Percentiles rank a stretch among this genome's conserved stretches.
phyloP scores from a whole-genome alignment of 2,329 filamentous ascomycete species.

The Tympanopsis confertula region DNA sequence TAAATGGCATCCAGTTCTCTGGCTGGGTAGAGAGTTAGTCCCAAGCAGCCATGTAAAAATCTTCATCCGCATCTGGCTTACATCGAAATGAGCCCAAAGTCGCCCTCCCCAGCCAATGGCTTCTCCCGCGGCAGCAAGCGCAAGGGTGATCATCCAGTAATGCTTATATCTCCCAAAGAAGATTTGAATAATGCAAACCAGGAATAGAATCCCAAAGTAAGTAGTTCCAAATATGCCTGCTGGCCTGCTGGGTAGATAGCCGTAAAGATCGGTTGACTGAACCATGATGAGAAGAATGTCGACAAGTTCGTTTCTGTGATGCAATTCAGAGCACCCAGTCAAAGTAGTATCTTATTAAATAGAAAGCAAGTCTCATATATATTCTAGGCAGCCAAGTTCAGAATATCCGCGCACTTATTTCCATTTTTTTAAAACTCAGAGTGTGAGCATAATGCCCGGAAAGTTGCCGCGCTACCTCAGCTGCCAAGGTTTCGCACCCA shows the following conservation, averaged over 20 bases:
- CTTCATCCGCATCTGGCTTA: too few species aligned
- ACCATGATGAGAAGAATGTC: background rate
- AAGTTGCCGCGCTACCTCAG: too few species aligned
- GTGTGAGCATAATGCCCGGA: too few species aligned
- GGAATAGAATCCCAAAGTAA: background rate
- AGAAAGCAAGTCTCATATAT: too few species aligned
- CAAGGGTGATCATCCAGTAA: background rate
- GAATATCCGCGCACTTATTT: too few species aligned
- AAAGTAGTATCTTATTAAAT: too few species aligned
- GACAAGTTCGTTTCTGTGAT: background rate
- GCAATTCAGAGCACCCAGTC: too few species aligned
- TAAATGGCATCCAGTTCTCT: background rate
- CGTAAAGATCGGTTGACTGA: background rate
- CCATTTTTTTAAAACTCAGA: too few species aligned
- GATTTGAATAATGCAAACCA: background rate
- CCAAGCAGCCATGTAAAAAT: too few species aligned
- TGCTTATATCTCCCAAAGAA: background rate
- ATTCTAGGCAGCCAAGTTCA: too few species aligned
- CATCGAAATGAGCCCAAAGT: background rate
- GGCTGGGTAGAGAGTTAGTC: too few species aligned
- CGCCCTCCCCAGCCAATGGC: background rate
- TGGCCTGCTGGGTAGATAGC: background rate
- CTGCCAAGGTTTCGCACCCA: too few species aligned
- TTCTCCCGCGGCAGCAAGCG: background rate
- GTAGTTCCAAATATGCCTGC: background rate